A percentile compares a stretch with the other conserved stretches of the same genome.
Conservation (phyloP, 805 yeast genomes). For the Cyberlindnera veronae region DNA sequence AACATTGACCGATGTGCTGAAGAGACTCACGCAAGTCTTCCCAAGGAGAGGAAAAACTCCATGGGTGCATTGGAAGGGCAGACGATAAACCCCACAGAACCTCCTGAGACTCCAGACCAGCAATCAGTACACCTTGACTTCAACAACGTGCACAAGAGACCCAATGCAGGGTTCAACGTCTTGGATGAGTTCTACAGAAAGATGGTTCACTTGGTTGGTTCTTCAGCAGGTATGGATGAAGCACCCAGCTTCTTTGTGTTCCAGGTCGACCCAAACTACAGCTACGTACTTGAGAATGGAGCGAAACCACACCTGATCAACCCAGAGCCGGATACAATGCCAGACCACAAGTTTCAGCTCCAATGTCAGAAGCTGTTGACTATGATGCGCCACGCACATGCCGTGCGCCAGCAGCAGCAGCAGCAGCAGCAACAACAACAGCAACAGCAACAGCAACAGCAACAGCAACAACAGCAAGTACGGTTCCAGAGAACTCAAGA, state of each 20-base stretch:
- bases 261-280: not conserved
- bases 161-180: conserved; percentile 37
- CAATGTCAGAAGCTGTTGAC: not conserved
- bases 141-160: conserved; percentile 11
- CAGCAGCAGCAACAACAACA: not conserved
- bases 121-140: not conserved
- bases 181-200: conserved; percentile 45
- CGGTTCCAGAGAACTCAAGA: not conserved
- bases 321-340: conserved; percentile 30
- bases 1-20: conserved; percentile 37
- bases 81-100: not conserved
- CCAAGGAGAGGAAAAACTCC: conserved; percentile 19
- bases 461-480: not conserved
- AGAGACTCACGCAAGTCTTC: conserved; percentile 20
- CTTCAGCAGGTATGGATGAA: conserved; percentile 15
- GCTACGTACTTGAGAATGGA: not conserved
- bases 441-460: not conserved
- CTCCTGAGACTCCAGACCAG: not conserved
- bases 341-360: conserved; percentile 12
- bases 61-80: conserved; percentile 13
- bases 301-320: conserved; percentile 13
- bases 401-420: too few species aligned
- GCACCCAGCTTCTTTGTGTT: not conserved
- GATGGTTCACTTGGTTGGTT: conserved; percentile 49
- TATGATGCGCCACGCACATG: not conserved